Base-by-base conservation (phyloP, 106 monocot genomes). In the Apostasia ramifera region DNA sequence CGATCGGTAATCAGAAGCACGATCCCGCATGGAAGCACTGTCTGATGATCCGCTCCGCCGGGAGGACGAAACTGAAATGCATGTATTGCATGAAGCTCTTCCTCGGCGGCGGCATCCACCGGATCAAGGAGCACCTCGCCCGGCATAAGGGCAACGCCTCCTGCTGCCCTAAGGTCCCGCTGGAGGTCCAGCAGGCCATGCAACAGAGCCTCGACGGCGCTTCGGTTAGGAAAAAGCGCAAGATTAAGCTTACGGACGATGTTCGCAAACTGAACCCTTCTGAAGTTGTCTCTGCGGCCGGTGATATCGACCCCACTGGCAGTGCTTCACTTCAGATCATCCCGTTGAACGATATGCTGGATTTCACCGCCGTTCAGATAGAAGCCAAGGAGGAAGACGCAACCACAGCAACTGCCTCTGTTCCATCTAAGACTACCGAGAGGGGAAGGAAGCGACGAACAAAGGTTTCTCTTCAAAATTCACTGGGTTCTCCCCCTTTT, bases 11-110 rank as follows among this genome's bases (percentile, higher is more conserved):
- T 8, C 98, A 93, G 67, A 98, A 98, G 87, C 98, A 98, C 57
- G 98, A 98, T 63, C 98, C 98, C 0, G 98, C 98, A 7, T 98
- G 98, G 98, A 92, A 94, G 71, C 94, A 94, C 56, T 94, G 94
- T 70, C 77, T 81, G 43, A 87, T 94, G 94, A 80, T 95, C 43
- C 82, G 85, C 8, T 79, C 84, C 3, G 84, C 70, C 0, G 92
- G 89, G 54, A 77, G 84, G 42, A 83, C 81, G 5, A 79, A 82
- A 69, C 87, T 97, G 37, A 89, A 83, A 53, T 97, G 97, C 74
- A 71, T 81, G 70, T 97, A 92, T 73, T 97, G 97, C 75, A 41
- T 76, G 66, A 97, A 97, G 69, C 76, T 76, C 8, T 97, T 97
- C 70, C 82, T 84, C 7, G 97, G 97, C 13, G 97, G 97, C 0